A percentile compares a stretch with the other conserved stretches of the same genome.
These are phyloP conservation scores for Tricholoma sp. DNA, from an alignment of 768 basidiomycete species.

Conservation along the genomic window DNA sequence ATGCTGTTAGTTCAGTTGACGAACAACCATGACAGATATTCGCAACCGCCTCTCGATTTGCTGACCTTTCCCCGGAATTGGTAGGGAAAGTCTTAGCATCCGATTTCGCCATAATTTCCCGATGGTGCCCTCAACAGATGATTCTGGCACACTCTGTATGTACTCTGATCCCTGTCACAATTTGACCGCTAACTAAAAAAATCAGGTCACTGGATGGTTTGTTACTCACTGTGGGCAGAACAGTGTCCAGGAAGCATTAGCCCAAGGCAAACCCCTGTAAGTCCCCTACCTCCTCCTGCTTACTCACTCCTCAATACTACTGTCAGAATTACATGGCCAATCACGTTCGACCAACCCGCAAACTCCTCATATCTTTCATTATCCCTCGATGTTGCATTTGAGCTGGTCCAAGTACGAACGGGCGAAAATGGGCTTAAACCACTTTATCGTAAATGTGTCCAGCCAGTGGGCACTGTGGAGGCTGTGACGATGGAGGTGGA, in stretches of 20 bases:
- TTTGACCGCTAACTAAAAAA: neutral
- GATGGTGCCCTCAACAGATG: slow-evolving; percentile 18
- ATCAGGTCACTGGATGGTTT: slow-evolving; percentile 20
- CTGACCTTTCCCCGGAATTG: slow-evolving; percentile 4
- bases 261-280: slow-evolving; percentile 17
- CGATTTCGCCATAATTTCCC: slow-evolving; percentile 9
- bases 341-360: slow-evolving; percentile 15
- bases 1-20: neutral
- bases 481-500: slow-evolving; percentile 13
- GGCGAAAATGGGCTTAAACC: slow-evolving; percentile 11
- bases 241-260: slow-evolving; percentile 16
- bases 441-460: slow-evolving; percentile 5
- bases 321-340: slow-evolving; percentile 18
- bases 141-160: slow-evolving; percentile 17
- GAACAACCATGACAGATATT: slow-evolving; percentile 7
- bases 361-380: slow-evolving; percentile 11
- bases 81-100: slow-evolving; percentile 9
- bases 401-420: slow-evolving; percentile 16
- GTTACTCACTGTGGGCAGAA: slow-evolving; percentile 19
- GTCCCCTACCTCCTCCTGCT: neutral
- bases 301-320: neutral
- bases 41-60: slow-evolving; percentile 15
- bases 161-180: neutral
- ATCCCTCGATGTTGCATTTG: slow-evolving; percentile 14
- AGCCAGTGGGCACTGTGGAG: slow-evolving; percentile 11